phyloP scores from a whole-genome alignment of 2,329 filamentous ascomycete species.

The Phyllosticta capitalensis region DNA sequence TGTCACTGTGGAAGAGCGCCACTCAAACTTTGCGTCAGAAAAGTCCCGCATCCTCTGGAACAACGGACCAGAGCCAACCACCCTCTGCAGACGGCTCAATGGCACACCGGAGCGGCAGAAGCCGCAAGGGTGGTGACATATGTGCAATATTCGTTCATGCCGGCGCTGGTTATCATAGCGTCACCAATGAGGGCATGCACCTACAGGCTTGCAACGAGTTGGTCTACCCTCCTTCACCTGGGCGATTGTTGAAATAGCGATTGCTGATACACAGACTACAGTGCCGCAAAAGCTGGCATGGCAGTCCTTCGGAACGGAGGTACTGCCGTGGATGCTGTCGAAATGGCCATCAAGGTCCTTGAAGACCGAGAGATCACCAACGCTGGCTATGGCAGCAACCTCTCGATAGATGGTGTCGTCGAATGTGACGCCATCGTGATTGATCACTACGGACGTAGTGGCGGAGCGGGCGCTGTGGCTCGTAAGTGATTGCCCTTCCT shows the following conservation, averaged over 20 bases:
- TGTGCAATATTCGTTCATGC: constrained; percentile 89
- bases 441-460: constrained; percentile 82
- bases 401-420: constrained; percentile 80
- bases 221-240: constrained; percentile 28
- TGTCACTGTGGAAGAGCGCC: constrained; percentile 1
- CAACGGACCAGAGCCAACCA: neutral
- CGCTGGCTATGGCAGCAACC: constrained; percentile 89
- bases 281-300: constrained; percentile 80
- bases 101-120: neutral
- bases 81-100: neutral
- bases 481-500: constrained; percentile 51
- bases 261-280: constrained; percentile 28
- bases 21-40: neutral
- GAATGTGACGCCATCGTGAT: constrained; percentile 94
- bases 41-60: neutral
- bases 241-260: neutral
- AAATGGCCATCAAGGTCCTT: constrained; percentile 75
- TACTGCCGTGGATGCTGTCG: constrained; percentile 77
- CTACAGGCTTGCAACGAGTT: constrained; percentile 82
- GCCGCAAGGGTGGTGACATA: constrained; percentile 4
- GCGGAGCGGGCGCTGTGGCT: constrained; percentile 82
- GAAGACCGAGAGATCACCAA: constrained; percentile 97
- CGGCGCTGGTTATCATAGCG: constrained; percentile 87
- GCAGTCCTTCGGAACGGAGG: constrained; percentile 67
- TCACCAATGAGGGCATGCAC: constrained; percentile 74